Conservation (phyloP, 768 basidiomycete species). For the Phaeotremella fagi region DNA sequence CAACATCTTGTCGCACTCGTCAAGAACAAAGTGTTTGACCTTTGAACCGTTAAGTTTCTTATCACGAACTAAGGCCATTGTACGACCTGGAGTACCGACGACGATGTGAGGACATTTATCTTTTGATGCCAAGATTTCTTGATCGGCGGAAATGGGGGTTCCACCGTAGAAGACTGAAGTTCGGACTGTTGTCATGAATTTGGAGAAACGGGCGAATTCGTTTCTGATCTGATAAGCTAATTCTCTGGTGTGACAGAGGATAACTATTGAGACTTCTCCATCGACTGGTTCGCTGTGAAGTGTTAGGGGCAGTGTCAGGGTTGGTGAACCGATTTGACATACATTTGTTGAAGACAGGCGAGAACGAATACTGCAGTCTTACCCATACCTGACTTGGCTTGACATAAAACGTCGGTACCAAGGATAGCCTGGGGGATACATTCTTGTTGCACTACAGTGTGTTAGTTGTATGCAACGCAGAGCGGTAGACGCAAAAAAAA, state of each 20-base stretch:
- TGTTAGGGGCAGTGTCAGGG: background rate
- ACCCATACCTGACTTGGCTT: slow-evolving; percentile 89
- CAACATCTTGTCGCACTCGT: slow-evolving; percentile 99
- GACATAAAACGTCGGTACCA: slow-evolving; percentile 98
- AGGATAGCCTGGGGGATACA: slow-evolving; percentile 99
- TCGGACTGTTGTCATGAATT: slow-evolving; percentile 99
- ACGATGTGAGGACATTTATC: slow-evolving; percentile 97
- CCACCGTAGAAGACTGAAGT: slow-evolving; percentile 98
- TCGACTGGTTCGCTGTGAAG: slow-evolving; percentile 72
- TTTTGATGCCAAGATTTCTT: slow-evolving; percentile 91
- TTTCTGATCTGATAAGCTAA: slow-evolving; percentile 99
- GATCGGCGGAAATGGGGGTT: slow-evolving; percentile 87
- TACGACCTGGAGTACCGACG: slow-evolving; percentile 94
- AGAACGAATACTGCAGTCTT: slow-evolving; percentile 99
- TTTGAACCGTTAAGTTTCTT: slow-evolving; percentile 83
- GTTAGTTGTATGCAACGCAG: no score
- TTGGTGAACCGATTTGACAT: slow-evolving; percentile 4
- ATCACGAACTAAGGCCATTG: slow-evolving; percentile 92
- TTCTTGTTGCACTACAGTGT: slow-evolving; percentile 98
- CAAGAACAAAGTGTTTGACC: slow-evolving; percentile 98
- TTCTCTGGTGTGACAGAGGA: slow-evolving; percentile 98
- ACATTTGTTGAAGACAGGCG: slow-evolving; percentile 90
- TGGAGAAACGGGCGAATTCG: slow-evolving; percentile 97
- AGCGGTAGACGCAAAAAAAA: slow-evolving; percentile 2
- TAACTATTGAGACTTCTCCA: slow-evolving; percentile 95